Evolutionary conservation across 139 green algal genomes (phyloP).

Genomic region (Marvania coccoides): DNA sequence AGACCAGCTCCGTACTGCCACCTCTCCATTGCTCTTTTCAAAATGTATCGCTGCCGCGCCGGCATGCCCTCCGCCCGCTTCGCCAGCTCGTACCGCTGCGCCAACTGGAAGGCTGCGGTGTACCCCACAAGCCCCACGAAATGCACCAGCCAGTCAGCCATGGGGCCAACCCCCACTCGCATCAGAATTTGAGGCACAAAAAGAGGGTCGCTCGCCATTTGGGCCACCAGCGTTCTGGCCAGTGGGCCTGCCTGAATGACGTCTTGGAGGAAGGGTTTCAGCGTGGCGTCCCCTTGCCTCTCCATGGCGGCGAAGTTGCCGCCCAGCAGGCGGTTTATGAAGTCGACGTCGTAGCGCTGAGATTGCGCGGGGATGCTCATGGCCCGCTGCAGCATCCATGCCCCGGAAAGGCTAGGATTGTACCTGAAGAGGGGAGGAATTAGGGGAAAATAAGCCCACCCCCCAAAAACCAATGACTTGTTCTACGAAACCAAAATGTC

Average conservation of each 20-base stretch:
- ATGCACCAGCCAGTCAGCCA: constrained; percentile 60
- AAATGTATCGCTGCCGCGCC: constrained; percentile 7
- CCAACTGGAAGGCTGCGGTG: constrained; percentile 21
- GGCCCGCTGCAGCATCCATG: constrained; percentile 83
- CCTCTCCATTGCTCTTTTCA: constrained; percentile 16
- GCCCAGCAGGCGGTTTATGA: constrained; percentile 73
- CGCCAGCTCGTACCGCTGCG: background rate
- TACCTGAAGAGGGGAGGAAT: constrained; percentile 31
- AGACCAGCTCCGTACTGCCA: constrained; percentile 28
- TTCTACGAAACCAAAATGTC: too few species aligned
- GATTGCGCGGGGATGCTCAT: constrained; percentile 61
- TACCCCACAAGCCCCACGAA: constrained; percentile 45
- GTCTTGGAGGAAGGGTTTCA: constrained; percentile 89
- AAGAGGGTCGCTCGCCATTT: constrained; percentile 43
- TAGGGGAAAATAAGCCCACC: background rate
- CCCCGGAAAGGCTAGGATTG: constrained; percentile 49
- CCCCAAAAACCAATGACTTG: background rate
- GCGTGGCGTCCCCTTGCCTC: constrained; percentile 51
- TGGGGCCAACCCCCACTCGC: constrained; percentile 38
- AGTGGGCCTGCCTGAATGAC: constrained; percentile 72
- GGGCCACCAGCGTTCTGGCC: constrained; percentile 30
- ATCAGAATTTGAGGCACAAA: constrained; percentile 57
- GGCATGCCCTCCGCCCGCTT: background rate
- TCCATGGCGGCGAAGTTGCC: constrained; percentile 81
- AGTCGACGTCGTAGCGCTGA: constrained; percentile 25